Base-by-base conservation (phyloP, 2,329 filamentous ascomycete genomes). In the Penicillium sp. region DNA sequence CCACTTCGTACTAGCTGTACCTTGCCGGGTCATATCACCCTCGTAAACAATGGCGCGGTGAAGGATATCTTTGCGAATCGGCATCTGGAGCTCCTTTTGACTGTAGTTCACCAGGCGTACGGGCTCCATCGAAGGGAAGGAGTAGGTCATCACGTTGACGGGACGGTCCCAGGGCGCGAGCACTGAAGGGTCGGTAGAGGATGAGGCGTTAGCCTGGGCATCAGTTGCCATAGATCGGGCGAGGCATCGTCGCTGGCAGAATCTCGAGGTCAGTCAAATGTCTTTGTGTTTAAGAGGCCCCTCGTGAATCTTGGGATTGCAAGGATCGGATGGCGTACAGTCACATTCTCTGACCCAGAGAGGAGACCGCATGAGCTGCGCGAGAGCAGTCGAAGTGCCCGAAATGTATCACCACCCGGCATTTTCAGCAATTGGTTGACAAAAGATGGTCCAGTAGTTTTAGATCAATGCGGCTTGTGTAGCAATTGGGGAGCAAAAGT, bases 11-110 rank as follows among this genome's bases (percentile, higher is more conserved):
- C 76, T 85, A 39, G 90, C 93, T 2, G 89, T 94, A 55, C 93
- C 93, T 68, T 90, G 85, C 28, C 93, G 85, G 47, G 88, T 86
- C 64, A 77, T 81, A 74, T 97, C 91, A 58, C 88, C 93, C 74
- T 98, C 93, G 76, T 86, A 97, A 59, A 95, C 74, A 49, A 98
- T 82, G 49, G 93, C 93, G 55, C 88, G 83, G 74, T 98, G 91
- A 46, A 98, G 83, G 56, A 98, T 83, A 69, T 98, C 93, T 67
- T 86, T 84, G 50, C 93, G 86, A 40, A 95, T 79, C 3, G 93
- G 93, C 32, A 97, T 81, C 65, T 87, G 76, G 39, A 98, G 85
- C 70, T 96, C 89, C 62, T 87, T 86, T 51, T 83, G 76, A 36
- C 86, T 84, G 76, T 90, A 97, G 61, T 81, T 73, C 65, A 88